Evolutionary conservation across 768 basidiomycete species (phyloP), one percentile per base, ranked within the genome.

Genomic region (Phylloporus sp.): DNA sequence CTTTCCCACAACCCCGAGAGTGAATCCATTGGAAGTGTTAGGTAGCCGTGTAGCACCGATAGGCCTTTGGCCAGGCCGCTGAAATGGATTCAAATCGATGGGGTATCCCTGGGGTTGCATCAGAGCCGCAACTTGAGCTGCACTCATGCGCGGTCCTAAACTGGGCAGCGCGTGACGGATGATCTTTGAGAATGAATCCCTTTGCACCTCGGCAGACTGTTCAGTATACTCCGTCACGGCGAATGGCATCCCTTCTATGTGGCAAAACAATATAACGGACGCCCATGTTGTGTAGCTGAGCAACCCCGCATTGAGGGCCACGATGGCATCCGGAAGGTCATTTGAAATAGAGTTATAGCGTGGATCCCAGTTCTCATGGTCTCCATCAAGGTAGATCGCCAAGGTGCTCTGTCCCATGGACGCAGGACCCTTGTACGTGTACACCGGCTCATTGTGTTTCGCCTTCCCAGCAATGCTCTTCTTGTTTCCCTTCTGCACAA

Each of bases 231-330:
- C 69, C 7, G 69, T 72, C 47, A 61, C 65, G 6, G 61, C 70
- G n/a, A 70, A 72, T 12, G 69, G 69, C 42, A 53, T 50, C 9
- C 54, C 48, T 34, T 70, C 67, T 23, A 63, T 28, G 16, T 55
- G 57, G 50, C 63, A 69, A 32, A 64, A 71, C 32, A 65, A 35
- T 49, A 75, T 62, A 40, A 71, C 73, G 27, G 61, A 58, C 3
- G 57, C 47, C 77, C 77, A 79, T 13, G 66, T 58, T 4, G 48
- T 52, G 54, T 74, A 74, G 28, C 67, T 57, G 28, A 65, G 62
- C 22, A 76, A 56, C 24, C 73, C 75, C 2, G 75, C 74, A 53
- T 76, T 73, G 40, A 66, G 61, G 3, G 66, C 75, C 31, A 79
- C 57, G 47, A 79, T 63, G 16, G 72, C 77, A 55, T 79, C 73